These are phyloP conservation scores for Immersiella caudata DNA, from an alignment of 495 filamentous ascomycete species.

Conservation along the genomic window DNA sequence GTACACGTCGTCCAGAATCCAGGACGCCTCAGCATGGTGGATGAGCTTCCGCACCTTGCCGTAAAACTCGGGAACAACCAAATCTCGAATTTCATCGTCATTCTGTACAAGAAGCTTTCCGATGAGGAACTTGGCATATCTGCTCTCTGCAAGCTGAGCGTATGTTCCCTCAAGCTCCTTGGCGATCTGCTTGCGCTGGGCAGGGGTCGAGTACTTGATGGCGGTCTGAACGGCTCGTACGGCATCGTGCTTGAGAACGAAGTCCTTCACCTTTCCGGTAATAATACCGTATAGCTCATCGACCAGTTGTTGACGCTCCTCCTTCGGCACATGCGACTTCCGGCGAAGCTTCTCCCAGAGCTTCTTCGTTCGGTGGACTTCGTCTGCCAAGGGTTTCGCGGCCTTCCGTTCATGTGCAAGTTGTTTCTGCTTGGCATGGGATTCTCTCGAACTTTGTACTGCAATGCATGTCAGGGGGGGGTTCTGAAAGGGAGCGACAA, in stretches of 20 bases:
- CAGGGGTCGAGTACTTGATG: constrained; percentile 87
- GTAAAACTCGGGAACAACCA: constrained; percentile 93
- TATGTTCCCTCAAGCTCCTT: constrained; percentile 85
- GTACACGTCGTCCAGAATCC: constrained; percentile 97
- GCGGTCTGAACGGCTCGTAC: constrained; percentile 94
- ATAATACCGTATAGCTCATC: constrained; percentile 88
- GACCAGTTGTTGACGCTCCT: constrained; percentile 84
- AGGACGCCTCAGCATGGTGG: constrained; percentile 91
- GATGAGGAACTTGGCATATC: constrained; percentile 94
- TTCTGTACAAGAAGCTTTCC: constrained; percentile 92
- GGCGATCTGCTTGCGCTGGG: constrained; percentile 84
- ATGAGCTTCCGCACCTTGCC: constrained; percentile 89
- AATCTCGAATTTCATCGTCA: constrained; percentile 77
- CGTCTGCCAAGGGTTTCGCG: constrained; percentile 87
- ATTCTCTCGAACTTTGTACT: constrained; percentile 66
- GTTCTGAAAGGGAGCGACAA: neutral
- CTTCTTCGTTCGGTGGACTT: constrained; percentile 87
- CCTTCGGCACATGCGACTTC: constrained; percentile 85
- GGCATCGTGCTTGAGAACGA: constrained; percentile 97
- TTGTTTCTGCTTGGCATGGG: constrained; percentile 89
- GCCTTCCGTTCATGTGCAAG: constrained; percentile 86
- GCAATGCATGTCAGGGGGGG: constrained; percentile 12
- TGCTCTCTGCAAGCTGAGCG: constrained; percentile 81
- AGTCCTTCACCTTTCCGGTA: constrained; percentile 86
- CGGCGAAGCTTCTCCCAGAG: constrained; percentile 92